Conservation (phyloP, 495 filamentous ascomycete genomes). For the Lophiotrema nucula region DNA sequence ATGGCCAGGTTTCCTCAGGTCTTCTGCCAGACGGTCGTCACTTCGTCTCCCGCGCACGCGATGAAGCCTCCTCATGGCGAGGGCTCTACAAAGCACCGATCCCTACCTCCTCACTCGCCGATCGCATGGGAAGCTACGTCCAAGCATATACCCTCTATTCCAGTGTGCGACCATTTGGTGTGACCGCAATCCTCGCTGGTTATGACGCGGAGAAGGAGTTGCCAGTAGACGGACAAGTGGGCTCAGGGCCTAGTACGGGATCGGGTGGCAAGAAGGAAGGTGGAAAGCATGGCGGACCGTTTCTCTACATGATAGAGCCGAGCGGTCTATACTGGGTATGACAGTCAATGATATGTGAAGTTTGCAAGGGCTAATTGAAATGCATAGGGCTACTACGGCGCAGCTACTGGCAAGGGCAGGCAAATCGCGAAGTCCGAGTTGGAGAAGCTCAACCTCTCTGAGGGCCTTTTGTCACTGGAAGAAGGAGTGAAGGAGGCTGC, state of each 20-base stretch:
- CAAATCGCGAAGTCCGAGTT: slow-evolving; percentile 96
- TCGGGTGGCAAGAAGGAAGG: slow-evolving; percentile 75
- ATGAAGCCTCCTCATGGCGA: slow-evolving; percentile 88
- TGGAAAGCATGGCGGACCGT: slow-evolving; percentile 80
- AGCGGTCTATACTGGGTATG: slow-evolving; percentile 90
- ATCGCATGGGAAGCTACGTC: slow-evolving; percentile 89
- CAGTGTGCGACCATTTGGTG: slow-evolving; percentile 91
- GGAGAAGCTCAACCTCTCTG: slow-evolving; percentile 90
- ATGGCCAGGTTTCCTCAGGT: slow-evolving; percentile 77
- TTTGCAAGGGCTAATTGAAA: slow-evolving; percentile 28
- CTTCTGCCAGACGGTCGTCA: slow-evolving; percentile 93
- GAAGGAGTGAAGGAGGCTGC: slow-evolving; percentile 96
- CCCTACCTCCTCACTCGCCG: slow-evolving; percentile 77
- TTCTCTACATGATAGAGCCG: slow-evolving; percentile 97
- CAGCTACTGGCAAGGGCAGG: slow-evolving; percentile 91
- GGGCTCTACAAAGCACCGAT: slow-evolving; percentile 88
- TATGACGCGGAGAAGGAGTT: slow-evolving; percentile 82
- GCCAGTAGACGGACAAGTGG: slow-evolving; percentile 83
- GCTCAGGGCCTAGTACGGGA: slow-evolving; percentile 70
- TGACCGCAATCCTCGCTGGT: slow-evolving; percentile 90
- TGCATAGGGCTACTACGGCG: slow-evolving; percentile 85
- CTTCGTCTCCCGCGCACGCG: slow-evolving; percentile 89
- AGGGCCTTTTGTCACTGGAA: slow-evolving; percentile 69
- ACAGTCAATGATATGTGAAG: background rate
- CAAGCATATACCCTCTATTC: slow-evolving; percentile 97